phyloP scores from a whole-genome alignment of 495 filamentous ascomycete genomes.

The Podospora pseudoanserina region DNA sequence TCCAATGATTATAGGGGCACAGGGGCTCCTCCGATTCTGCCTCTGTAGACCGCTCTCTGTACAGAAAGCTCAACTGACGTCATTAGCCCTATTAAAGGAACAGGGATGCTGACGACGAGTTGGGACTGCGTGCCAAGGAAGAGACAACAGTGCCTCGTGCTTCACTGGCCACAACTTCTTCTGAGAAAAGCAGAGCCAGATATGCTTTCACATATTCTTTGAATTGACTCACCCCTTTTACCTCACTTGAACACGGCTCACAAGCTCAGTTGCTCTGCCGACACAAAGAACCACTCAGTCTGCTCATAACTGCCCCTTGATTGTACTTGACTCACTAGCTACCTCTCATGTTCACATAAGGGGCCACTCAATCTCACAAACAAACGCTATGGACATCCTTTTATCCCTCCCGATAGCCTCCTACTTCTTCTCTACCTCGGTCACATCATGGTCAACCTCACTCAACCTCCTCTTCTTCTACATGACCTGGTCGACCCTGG shows the following conservation, averaged over 20 bases:
- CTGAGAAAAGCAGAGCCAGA: no score
- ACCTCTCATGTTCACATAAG: neutral
- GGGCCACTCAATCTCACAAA: neutral
- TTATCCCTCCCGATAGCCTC: constrained; percentile 70
- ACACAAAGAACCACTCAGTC: neutral
- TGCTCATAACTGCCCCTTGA: neutral
- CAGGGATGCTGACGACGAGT: neutral
- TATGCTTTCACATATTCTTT: no score
- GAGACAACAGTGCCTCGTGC: no score
- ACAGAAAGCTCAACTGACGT: neutral
- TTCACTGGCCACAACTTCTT: no score
- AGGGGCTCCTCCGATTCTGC: neutral
- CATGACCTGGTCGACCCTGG: constrained; percentile 81
- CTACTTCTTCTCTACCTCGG: constrained; percentile 52
- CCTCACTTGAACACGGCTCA: no score
- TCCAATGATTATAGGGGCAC: neutral
- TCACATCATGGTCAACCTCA: constrained; percentile 67
- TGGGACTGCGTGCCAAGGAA: neutral
- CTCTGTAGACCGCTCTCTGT: neutral
- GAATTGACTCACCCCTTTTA: no score
- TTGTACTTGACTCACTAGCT: no score
- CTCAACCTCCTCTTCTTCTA: constrained; percentile 89
- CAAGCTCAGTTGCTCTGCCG: neutral
- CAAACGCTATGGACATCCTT: constrained; percentile 54
- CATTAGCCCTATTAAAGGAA: neutral